Percentiles rank a stretch among this genome's conserved stretches.
These are phyloP conservation scores for Favolaschia claudopus DNA, from an alignment of 768 basidiomycete genomes.

Conservation along the genomic window DNA sequence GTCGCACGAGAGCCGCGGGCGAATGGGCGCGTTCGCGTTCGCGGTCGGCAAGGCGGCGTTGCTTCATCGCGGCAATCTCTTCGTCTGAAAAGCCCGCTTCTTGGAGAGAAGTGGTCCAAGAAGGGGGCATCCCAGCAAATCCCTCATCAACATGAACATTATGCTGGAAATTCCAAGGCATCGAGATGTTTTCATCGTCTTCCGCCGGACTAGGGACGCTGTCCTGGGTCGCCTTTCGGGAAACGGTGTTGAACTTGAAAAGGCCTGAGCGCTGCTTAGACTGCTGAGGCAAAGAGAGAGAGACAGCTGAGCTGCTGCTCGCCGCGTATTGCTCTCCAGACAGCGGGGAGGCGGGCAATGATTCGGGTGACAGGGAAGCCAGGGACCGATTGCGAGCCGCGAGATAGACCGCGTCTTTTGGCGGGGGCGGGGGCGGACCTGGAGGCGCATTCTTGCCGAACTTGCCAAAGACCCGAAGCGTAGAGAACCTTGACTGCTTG, in stretches of 20 bases:
- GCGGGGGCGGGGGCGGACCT: slow-evolving; percentile 64
- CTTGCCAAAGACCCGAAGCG: slow-evolving; percentile 28
- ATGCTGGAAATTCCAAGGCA: slow-evolving; percentile 85
- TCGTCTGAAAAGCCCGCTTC: slow-evolving; percentile 72
- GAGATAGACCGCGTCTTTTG: slow-evolving; percentile 67
- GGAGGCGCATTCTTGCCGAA: slow-evolving; percentile 7
- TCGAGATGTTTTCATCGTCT: slow-evolving; percentile 69
- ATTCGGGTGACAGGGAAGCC: slow-evolving; percentile 55
- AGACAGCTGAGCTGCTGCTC: slow-evolving; percentile 43
- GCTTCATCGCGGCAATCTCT: slow-evolving; percentile 68
- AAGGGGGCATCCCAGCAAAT: slow-evolving; percentile 73
- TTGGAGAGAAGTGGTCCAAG: slow-evolving; percentile 70
- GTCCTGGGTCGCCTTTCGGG: slow-evolving; percentile 36
- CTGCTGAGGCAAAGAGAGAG: slow-evolving; percentile 43
- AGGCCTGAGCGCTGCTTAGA: slow-evolving; percentile 39
- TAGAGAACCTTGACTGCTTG: slow-evolving; percentile 37
- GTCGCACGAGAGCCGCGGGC: slow-evolving; percentile 13
- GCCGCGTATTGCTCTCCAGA: slow-evolving; percentile 43
- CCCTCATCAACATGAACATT: slow-evolving; percentile 83
- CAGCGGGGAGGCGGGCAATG: slow-evolving; percentile 49
- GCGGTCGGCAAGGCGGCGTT: slow-evolving; percentile 38
- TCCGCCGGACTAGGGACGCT: slow-evolving; percentile 12
- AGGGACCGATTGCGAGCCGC: slow-evolving; percentile 51
- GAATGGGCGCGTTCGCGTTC: slow-evolving; percentile 8
- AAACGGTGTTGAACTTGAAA: slow-evolving; percentile 51